Evolutionary conservation across 2,329 filamentous ascomycete species (phyloP).

Genomic region (Thyridium curvatum): DNA sequence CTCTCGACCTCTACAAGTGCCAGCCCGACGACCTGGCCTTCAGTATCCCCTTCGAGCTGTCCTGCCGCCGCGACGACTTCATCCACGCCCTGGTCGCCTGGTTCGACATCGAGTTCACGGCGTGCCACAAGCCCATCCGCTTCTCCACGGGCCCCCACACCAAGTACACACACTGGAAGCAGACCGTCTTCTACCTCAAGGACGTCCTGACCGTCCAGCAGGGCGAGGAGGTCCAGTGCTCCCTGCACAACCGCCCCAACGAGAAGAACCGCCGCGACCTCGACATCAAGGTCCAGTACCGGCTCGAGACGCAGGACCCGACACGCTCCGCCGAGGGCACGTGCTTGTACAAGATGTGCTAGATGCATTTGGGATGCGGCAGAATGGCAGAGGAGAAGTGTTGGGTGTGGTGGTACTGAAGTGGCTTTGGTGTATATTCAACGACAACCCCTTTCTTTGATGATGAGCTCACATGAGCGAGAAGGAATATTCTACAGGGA

Average conservation of each 20-base stretch:
- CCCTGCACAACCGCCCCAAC: constrained; percentile 79
- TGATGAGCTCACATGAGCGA: too few relatives aligned
- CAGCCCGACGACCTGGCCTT: constrained; percentile 79
- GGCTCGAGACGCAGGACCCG: constrained; percentile 68
- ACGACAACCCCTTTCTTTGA: too few relatives aligned
- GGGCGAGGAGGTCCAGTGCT: constrained; percentile 71
- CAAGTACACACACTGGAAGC: constrained; percentile 99
- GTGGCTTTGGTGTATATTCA: too few relatives aligned
- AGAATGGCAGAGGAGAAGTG: too few relatives aligned
- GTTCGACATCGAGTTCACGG: constrained; percentile 99
- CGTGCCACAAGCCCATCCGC: constrained; percentile 94
- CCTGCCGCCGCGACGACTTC: constrained; percentile 82
- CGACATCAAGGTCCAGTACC: constrained; percentile 83
- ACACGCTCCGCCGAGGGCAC: constrained; percentile 62
- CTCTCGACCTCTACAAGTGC: constrained; percentile 90
- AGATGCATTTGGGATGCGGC: constrained; percentile 12
- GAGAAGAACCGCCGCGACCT: constrained; percentile 91
- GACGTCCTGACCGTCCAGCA: constrained; percentile 89
- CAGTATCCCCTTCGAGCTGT: constrained; percentile 68
- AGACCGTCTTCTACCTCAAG: constrained; percentile 96
- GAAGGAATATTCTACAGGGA: too few relatives aligned
- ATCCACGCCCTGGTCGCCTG: constrained; percentile 94
- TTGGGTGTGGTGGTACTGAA: too few relatives aligned
- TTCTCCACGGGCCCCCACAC: constrained; percentile 97
- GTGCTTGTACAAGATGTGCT: constrained; percentile 78